A percentile compares a stretch with the other conserved stretches of the same genome.
Conservation (phyloP, 352 stramenopile genomes). For the Phytopythium oedochilum region DNA sequence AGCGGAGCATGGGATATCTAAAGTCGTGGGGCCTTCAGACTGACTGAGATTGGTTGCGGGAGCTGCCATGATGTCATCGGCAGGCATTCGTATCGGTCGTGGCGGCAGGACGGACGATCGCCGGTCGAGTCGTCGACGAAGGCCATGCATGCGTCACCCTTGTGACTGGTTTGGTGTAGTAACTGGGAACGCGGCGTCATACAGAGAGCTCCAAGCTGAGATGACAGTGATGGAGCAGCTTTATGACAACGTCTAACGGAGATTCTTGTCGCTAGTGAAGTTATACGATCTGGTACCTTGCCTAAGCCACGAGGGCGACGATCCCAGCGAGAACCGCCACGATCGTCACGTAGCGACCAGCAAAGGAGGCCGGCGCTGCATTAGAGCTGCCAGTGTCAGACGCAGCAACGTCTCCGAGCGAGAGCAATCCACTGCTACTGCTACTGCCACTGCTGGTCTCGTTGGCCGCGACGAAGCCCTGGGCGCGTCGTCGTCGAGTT, state of each 20-base stretch:
- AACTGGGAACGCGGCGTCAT: too few species aligned
- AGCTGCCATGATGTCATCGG: not conserved
- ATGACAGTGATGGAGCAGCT: too few species aligned
- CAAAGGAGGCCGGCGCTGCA: not conserved
- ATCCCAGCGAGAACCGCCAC: not conserved
- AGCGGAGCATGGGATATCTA: too few species aligned
- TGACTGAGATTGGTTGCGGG: too few species aligned
- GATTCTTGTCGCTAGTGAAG: too few species aligned
- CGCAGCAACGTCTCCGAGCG: not conserved
- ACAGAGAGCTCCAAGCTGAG: too few species aligned
- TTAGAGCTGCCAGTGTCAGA: not conserved
- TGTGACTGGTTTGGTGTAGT: too few species aligned
- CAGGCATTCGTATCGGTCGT: too few species aligned
- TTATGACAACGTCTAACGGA: too few species aligned
- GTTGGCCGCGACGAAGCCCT: not conserved
- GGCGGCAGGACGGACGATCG: not conserved
- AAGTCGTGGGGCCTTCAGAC: too few species aligned
- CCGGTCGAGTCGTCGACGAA: not conserved
- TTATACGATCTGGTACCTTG: too few species aligned
- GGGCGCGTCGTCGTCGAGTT: conserved; percentile 5
- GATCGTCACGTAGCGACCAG: not conserved
- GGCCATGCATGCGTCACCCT: too few species aligned
- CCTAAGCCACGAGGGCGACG: not conserved
- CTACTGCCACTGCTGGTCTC: not conserved
- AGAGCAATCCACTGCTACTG: not conserved